Percentiles rank a stretch among this genome's conserved stretches.
These are phyloP conservation scores for Taiozyma sp. DNA, from an alignment of 1,139 yeast genomes.

Conservation along the genomic window DNA sequence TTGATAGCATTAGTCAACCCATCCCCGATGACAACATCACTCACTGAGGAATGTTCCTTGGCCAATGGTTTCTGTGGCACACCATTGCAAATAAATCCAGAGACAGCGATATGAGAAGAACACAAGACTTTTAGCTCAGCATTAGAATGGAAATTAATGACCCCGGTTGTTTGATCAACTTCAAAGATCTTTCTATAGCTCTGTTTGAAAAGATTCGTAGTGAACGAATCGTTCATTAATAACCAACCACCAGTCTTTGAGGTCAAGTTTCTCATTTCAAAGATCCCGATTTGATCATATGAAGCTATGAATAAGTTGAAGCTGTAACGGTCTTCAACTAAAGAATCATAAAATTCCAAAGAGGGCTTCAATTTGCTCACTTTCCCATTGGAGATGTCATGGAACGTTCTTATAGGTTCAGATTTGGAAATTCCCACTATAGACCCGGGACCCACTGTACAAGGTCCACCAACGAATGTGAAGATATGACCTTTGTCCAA, in stretches of 20 bases:
- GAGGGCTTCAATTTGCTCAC: conserved; percentile 58
- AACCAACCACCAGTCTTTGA: conserved; percentile 60
- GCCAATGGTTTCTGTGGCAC: background rate
- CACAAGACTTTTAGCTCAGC: conserved; percentile 55
- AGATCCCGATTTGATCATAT: conserved; percentile 64
- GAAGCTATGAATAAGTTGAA: conserved; percentile 63
- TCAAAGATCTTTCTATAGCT: conserved; percentile 50
- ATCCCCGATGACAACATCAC: conserved; percentile 58
- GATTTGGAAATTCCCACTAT: conserved; percentile 54
- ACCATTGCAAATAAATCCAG: conserved; percentile 62
- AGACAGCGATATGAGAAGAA: conserved; percentile 51
- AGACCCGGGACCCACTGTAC: conserved; percentile 61
- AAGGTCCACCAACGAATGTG: conserved; percentile 60
- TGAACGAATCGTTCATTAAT: conserved; percentile 59
- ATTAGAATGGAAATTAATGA: conserved; percentile 50
- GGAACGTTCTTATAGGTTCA: conserved; percentile 63
- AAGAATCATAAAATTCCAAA: conserved; percentile 45
- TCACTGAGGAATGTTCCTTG: conserved; percentile 41
- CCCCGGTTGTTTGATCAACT: conserved; percentile 47
- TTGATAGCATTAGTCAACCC: conserved; percentile 57
- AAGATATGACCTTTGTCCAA: conserved; percentile 46
- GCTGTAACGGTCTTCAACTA: conserved; percentile 37
- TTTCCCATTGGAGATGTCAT: conserved; percentile 51
- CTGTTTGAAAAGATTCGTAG: conserved; percentile 59
- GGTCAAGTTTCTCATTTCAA: conserved; percentile 59